Percentiles rank a stretch among this genome's conserved stretches.
These are phyloP conservation scores for Globisporangium abappressorium DNA, from an alignment of 352 stramenopile genomes.

Conservation along the genomic window DNA sequence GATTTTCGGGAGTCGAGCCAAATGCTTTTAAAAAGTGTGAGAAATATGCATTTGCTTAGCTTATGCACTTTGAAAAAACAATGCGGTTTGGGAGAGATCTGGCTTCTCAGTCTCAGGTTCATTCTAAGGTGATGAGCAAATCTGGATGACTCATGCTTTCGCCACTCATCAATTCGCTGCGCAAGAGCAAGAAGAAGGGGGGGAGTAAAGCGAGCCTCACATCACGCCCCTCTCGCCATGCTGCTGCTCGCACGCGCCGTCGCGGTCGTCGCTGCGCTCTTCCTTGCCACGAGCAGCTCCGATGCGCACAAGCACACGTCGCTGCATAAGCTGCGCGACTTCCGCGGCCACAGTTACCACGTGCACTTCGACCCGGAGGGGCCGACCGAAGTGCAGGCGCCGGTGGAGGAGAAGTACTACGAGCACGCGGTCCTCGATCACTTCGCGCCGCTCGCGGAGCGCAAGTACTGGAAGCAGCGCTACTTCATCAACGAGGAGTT, in stretches of 20 bases:
- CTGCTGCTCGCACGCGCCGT: conserved; percentile 2
- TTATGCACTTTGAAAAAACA: too few relatives aligned
- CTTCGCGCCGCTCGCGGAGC: conserved; percentile 57
- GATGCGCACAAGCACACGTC: conserved; percentile 17
- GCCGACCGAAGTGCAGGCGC: conserved; percentile 23
- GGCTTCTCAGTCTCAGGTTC: too few relatives aligned
- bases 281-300: conserved; percentile 1
- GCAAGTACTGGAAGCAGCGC: conserved; percentile 77
- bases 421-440: conserved; percentile 65
- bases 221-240: not conserved
- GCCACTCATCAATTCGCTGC: not conserved
- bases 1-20: too few relatives aligned
- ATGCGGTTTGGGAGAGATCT: too few relatives aligned
- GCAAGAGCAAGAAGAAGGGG: not conserved
- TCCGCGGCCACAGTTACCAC: conserved; percentile 67
- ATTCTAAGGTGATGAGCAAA: not conserved
- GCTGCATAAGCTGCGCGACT: conserved; percentile 37
- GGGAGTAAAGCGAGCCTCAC: not conserved
- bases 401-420: conserved; percentile 60
- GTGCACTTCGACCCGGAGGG: conserved; percentile 46
- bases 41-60: too few relatives aligned
- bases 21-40: too few relatives aligned
- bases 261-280: not conserved
- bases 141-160: not conserved
- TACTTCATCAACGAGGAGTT: conserved; percentile 91